phyloP scores from a whole-genome alignment of 2,329 filamentous ascomycete genomes.

The Fusarium algeriense region DNA sequence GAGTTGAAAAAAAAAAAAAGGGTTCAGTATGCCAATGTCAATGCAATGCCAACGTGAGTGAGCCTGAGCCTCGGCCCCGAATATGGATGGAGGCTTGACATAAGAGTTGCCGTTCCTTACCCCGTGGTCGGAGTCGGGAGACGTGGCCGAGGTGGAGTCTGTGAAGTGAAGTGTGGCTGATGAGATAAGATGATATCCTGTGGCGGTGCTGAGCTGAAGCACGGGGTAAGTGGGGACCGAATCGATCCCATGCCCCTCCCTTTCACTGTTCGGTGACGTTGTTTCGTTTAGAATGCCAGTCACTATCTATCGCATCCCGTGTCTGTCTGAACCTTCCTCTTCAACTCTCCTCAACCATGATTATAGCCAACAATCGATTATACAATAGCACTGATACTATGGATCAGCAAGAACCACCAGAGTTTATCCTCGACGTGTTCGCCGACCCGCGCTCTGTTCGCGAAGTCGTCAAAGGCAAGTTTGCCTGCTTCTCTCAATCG shows the following conservation, averaged over 20 bases:
- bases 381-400: slow-evolving; percentile 50
- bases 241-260: slow-evolving; percentile 31
- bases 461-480: slow-evolving; percentile 89
- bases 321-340: slow-evolving; percentile 13
- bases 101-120: not conserved
- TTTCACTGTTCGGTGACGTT: slow-evolving; percentile 25
- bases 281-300: slow-evolving; percentile 4
- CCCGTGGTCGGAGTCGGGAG: slow-evolving; percentile 26
- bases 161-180: not conserved
- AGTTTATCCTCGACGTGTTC: slow-evolving; percentile 94
- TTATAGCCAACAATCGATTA: slow-evolving; percentile 41
- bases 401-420: slow-evolving; percentile 73
- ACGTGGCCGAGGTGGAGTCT: slow-evolving; percentile 16
- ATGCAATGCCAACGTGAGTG: slow-evolving; percentile 10
- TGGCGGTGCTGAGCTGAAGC: slow-evolving; percentile 15
- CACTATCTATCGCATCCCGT: slow-evolving; percentile 2
- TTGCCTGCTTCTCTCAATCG: slow-evolving; percentile 24
- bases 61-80: slow-evolving; percentile 30
- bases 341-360: slow-evolving; percentile 33
- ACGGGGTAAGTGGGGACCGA: slow-evolving; percentile 25
- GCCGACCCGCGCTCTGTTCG: slow-evolving; percentile 90
- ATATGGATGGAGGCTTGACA: slow-evolving; percentile 27
- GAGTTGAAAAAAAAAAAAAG: slow-evolving; percentile 10
- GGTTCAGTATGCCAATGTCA: slow-evolving; percentile 19
- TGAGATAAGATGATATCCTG: not conserved